phyloP scores from a whole-genome alignment of 192 early-diverging fungal species.

The Backusella tuberculispora region DNA sequence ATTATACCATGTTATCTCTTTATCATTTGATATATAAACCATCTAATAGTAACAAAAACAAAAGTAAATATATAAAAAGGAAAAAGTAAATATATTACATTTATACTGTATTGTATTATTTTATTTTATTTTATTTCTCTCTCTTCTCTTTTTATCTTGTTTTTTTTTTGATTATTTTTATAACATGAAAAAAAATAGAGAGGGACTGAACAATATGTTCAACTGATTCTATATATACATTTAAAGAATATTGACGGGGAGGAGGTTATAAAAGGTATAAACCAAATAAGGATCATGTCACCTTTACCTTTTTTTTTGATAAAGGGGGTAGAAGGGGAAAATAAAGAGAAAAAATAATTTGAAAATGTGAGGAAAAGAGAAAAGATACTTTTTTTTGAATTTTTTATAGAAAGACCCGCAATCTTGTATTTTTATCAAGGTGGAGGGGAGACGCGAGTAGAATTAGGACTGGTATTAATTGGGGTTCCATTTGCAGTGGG shows the following conservation, averaged over 20 bases:
- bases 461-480: not conserved
- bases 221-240: constrained; percentile 18
- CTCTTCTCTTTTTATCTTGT: not conserved
- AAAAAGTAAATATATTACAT: not conserved
- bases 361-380: not conserved
- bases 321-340: not conserved
- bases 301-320: not conserved
- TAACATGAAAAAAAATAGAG: not conserved
- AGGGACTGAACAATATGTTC: not conserved
- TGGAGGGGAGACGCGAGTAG: constrained; percentile 17
- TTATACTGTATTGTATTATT: constrained; percentile 12
- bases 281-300: constrained; percentile 5
- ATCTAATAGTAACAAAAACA: not conserved
- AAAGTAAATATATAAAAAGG: not conserved
- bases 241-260: not conserved
- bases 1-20: not conserved
- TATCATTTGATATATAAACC: not conserved
- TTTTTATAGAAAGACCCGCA: constrained; percentile 14
- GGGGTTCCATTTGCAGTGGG: constrained; percentile 6
- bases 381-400: not conserved
- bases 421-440: not conserved
- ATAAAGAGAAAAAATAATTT: not conserved
- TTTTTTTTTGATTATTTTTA: not conserved
- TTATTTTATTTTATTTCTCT: not conserved
- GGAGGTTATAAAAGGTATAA: constrained; percentile 17